Base-by-base conservation (phyloP, 2,329 filamentous ascomycete species). In the Pseudogymnoascus sp. region DNA sequence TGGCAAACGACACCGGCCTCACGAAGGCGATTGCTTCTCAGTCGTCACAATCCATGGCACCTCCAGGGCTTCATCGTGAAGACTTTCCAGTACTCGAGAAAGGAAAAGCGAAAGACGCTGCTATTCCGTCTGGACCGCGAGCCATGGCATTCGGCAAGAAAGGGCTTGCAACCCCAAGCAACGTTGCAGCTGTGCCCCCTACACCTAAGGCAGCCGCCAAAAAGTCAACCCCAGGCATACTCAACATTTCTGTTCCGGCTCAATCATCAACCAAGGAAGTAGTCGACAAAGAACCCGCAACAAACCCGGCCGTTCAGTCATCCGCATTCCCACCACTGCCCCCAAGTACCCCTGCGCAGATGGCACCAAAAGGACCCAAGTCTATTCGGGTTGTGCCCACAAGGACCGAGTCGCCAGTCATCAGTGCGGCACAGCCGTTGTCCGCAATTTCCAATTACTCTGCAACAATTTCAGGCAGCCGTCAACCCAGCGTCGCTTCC, bases 301-400 rank as follows among this genome's bases (percentile, higher is more conserved):
- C 63, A 1, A 70, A 68, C 50, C 4, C 64, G 13, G 61, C 65
- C 8, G 40, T 67, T 61, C 40, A 60, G 19, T 69, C 75, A 21
- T 74, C 78, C 14, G 77, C 78, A 1, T 82, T 84, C 64, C 81
- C 83, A 31, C 78, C 84, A 59, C 72, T 85, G 21, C 79, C 81
- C 7, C 74, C 79, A 10, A 76, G 77, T 10, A 70, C 68, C 16
- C 78, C 82, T 16, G 76, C 79, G 79, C 8, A 75, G 77, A 16
- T 76, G 4, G 71, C 78, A 14, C 79, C 82, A 59, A 76, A 78
- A 4, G 81, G 77, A 0, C 83, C 87, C 0, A 87, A 88, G 71
- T 90, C 87, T 1, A 74, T 92, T 37, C 82, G 88, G n/a, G 80
- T 92, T 6, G 79, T 89, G n/a, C 79, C 86, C 19, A 86, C 85